phyloP scores from a whole-genome alignment of 805 yeast genomes.

The Yarrowia yakushimensis region DNA sequence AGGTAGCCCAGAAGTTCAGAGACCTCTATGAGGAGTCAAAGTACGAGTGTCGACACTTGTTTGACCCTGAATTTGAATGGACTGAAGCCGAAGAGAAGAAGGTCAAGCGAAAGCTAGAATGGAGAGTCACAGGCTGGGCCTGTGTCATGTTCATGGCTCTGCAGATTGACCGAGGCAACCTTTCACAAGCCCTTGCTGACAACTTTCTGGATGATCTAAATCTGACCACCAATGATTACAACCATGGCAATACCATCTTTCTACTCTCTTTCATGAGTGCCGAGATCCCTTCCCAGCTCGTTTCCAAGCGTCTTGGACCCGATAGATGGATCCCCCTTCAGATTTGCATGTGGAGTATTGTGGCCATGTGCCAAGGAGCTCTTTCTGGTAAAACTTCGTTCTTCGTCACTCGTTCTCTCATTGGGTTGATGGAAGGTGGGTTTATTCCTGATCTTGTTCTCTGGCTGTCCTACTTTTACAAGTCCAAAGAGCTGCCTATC shows the following conservation, averaged over 20 bases:
- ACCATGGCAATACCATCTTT: constrained; percentile 57
- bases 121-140: constrained; percentile 55
- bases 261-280: constrained; percentile 53
- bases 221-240: constrained; percentile 55
- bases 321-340: constrained; percentile 64
- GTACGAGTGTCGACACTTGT: constrained; percentile 53
- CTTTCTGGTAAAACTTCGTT: constrained; percentile 45
- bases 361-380: constrained; percentile 51
- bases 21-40: constrained; percentile 46
- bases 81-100: constrained; percentile 48
- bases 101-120: constrained; percentile 51
- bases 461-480: constrained; percentile 67
- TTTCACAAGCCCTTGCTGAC: constrained; percentile 57
- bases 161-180: constrained; percentile 56
- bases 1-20: constrained; percentile 46
- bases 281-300: constrained; percentile 65
- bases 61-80: constrained; percentile 62
- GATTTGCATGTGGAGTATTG: constrained; percentile 54
- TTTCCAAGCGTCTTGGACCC: constrained; percentile 61
- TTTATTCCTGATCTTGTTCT: constrained; percentile 62
- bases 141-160: constrained; percentile 57
- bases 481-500: constrained; percentile 52
- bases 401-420: constrained; percentile 47
- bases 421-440: constrained; percentile 63
- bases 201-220: constrained; percentile 50